Percentiles rank a stretch among this genome's conserved stretches.
Conservation (phyloP, 2,329 filamentous ascomycete species). For the Microcera coccophila region DNA sequence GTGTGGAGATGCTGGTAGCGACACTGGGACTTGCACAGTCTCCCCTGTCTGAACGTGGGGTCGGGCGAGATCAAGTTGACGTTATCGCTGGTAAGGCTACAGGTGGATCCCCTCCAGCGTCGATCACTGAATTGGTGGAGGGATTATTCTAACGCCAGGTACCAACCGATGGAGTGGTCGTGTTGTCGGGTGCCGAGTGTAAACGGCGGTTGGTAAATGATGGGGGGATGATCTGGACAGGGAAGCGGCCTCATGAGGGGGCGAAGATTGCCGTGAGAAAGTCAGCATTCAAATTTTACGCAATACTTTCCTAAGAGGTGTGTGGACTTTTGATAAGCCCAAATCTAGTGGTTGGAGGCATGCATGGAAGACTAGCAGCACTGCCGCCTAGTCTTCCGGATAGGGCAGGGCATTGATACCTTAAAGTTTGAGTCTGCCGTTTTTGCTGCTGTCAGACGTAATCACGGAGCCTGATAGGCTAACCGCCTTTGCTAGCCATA, state of each 20-base stretch:
- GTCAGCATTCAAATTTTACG: slow-evolving; percentile 2
- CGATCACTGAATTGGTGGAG: slow-evolving; percentile 11
- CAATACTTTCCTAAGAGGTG: slow-evolving; percentile 1
- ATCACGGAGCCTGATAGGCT: too few species aligned
- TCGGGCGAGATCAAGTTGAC: slow-evolving; percentile 8
- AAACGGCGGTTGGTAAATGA: background rate
- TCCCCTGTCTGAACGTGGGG: slow-evolving; percentile 6
- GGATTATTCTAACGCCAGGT: slow-evolving; percentile 6
- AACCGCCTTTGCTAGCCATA: too few species aligned
- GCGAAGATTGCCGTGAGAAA: slow-evolving; percentile 1
- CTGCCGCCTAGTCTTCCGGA: slow-evolving; percentile 1
- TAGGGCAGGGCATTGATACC: slow-evolving; percentile 1
- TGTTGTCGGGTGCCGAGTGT: background rate
- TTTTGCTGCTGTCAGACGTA: too few species aligned
- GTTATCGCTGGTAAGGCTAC: slow-evolving; percentile 9
- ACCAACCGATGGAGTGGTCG: background rate
- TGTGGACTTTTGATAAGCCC: slow-evolving; percentile 5
- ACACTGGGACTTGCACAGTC: slow-evolving; percentile 12
- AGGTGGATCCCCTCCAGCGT: slow-evolving; percentile 1
- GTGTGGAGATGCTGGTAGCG: slow-evolving; percentile 7
- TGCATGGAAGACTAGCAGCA: slow-evolving; percentile 7
- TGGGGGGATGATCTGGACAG: too few species aligned
- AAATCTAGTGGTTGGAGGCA: slow-evolving; percentile 4
- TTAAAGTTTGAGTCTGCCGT: too few species aligned
- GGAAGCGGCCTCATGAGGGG: too few species aligned